A percentile compares a stretch with the other conserved stretches of the same genome.
phyloP scores from a whole-genome alignment of 192 early-diverging fungal species.

The Umbelopsis sp. region DNA sequence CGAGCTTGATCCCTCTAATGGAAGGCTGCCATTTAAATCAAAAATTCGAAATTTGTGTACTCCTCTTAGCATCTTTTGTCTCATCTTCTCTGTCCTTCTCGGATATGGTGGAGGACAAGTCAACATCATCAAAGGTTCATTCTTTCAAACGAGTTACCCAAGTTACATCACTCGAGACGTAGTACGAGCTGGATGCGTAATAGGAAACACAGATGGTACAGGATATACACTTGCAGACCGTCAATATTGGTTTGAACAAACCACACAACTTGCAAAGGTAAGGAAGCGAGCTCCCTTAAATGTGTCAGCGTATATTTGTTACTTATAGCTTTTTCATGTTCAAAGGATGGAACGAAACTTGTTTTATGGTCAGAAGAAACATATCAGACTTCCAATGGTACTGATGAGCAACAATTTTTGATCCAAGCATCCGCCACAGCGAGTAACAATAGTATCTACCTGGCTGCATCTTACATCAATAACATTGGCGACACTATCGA shows the following conservation, averaged over 20 bases:
- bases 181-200: conserved; percentile 19
- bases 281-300: background rate
- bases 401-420: conserved; percentile 11
- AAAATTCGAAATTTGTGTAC: background rate
- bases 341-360: conserved; percentile 22
- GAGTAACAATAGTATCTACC: conserved; percentile 7
- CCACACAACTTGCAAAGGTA: conserved; percentile 17
- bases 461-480: conserved; percentile 1
- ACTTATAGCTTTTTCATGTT: background rate
- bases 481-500: conserved; percentile 18
- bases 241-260: conserved; percentile 14
- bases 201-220: background rate
- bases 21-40: background rate
- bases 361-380: conserved; percentile 25
- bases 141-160: conserved; percentile 9
- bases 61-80: background rate
- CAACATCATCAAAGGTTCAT: conserved; percentile 8
- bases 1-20: background rate
- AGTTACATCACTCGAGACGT: conserved; percentile 4
- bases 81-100: background rate
- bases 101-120: conserved; percentile 16
- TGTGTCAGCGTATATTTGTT: background rate
- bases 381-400: background rate
- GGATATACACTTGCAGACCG: background rate
- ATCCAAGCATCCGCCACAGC: background rate